Conservation (phyloP, 2,329 filamentous ascomycete genomes). For the Pseudocercospora macadamiae region DNA sequence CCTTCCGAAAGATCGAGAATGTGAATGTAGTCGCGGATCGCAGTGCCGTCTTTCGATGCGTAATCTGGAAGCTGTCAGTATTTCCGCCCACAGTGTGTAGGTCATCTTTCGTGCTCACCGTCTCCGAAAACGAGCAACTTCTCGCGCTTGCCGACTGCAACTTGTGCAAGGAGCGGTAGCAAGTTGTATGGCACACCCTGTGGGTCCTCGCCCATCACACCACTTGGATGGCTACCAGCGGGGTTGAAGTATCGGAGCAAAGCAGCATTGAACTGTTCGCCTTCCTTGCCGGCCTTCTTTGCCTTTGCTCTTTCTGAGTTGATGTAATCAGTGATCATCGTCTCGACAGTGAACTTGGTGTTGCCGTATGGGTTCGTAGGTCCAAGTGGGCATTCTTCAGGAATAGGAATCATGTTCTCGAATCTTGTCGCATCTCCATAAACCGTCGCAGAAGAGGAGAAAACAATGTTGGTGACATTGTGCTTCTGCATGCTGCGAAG, state of each 20-base stretch:
- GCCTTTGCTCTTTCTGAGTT: conserved; percentile 82
- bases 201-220: conserved; percentile 97
- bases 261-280: conserved; percentile 87
- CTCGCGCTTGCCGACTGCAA: conserved; percentile 90
- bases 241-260: conserved; percentile 98
- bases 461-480: conserved; percentile 95
- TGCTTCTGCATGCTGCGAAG: conserved; percentile 84
- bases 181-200: conserved; percentile 95
- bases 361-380: conserved; percentile 97
- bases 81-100: not conserved
- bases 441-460: conserved; percentile 96
- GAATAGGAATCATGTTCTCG: conserved; percentile 98
- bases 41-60: conserved; percentile 83
- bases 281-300: conserved; percentile 76
- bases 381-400: conserved; percentile 92
- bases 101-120: conserved; percentile 58
- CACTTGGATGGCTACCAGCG: conserved; percentile 88
- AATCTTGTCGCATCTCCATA: conserved; percentile 97
- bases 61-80: conserved; percentile 67
- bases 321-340: conserved; percentile 87
- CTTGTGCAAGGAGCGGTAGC: conserved; percentile 89
- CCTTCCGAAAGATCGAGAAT: conserved; percentile 86
- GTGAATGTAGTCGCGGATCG: conserved; percentile 98
- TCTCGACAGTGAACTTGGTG: conserved; percentile 92
- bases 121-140: conserved; percentile 95